phyloP scores from a whole-genome alignment of 768 basidiomycete species.

The Clitopilus hobsonii region DNA sequence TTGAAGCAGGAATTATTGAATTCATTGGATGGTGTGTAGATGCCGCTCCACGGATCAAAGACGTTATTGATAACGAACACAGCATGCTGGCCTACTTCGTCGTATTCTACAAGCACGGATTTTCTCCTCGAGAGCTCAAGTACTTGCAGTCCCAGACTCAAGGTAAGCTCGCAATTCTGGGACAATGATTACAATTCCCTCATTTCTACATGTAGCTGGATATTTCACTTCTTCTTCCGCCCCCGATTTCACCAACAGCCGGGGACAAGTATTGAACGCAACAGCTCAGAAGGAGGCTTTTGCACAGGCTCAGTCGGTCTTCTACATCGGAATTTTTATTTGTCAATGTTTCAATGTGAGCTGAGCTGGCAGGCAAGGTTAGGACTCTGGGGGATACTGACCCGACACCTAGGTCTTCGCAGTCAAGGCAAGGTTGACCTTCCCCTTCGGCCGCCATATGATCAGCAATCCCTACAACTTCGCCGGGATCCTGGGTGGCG shows the following conservation, averaged over 20 bases:
- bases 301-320: conserved; percentile 59
- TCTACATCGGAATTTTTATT: conserved; percentile 65
- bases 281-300: conserved; percentile 52
- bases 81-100: conserved; percentile 64
- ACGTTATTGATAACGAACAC: neutral
- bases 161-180: conserved; percentile 14
- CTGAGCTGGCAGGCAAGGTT: neutral
- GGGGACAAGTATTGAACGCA: conserved; percentile 41
- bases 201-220: conserved; percentile 23
- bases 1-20: conserved; percentile 64
- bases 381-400: neutral
- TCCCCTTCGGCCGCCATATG: conserved; percentile 57
- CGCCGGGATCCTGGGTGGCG: conserved; percentile 55
- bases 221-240: conserved; percentile 42
- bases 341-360: conserved; percentile 64
- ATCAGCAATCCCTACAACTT: conserved; percentile 64
- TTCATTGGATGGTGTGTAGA: conserved; percentile 45
- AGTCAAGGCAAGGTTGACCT: conserved; percentile 58
- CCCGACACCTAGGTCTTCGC: conserved; percentile 45
- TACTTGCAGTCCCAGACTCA: conserved; percentile 37
- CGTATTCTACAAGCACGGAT: conserved; percentile 59
- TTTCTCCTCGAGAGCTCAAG: conserved; percentile 52
- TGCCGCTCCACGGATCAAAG: neutral
- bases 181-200: neutral
- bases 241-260: conserved; percentile 51